Percentiles rank a stretch among this genome's conserved stretches.
Evolutionary conservation across 139 green algal species (phyloP).

Genomic region (Chlorella sorokiniana): DNA sequence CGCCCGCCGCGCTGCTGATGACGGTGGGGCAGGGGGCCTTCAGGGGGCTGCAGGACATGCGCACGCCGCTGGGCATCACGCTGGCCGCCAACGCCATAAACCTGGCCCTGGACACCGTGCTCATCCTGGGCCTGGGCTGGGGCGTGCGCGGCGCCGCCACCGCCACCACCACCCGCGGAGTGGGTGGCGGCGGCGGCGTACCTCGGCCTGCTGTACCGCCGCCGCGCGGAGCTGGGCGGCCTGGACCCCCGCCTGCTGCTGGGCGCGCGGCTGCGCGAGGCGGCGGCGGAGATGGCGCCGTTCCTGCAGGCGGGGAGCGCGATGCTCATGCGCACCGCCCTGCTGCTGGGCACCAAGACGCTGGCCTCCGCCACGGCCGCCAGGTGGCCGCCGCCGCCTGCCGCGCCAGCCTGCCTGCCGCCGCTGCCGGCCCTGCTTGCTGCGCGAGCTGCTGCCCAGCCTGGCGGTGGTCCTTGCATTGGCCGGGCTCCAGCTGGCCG

Average conservation of each 20-base stretch:
- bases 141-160: constrained; percentile 63
- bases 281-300: constrained; percentile 36
- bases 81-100: constrained; percentile 73
- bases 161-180: constrained; percentile 58
- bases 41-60: constrained; percentile 74
- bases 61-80: constrained; percentile 69
- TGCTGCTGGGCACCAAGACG: constrained; percentile 77
- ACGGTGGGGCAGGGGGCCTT: constrained; percentile 74
- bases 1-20: constrained; percentile 67
- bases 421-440: too few relatives aligned
- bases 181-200: constrained; percentile 62
- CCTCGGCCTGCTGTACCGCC: constrained; percentile 43
- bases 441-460: too few relatives aligned
- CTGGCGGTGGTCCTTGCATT: too few relatives aligned
- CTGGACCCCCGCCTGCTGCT: constrained; percentile 17
- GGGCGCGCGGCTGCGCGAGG: neutral
- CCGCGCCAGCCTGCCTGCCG: neutral
- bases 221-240: constrained; percentile 40
- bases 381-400: neutral
- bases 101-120: constrained; percentile 53
- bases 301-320: constrained; percentile 61
- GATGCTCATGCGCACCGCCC: constrained; percentile 67
- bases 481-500: too few relatives aligned
- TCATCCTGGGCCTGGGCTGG: constrained; percentile 48
- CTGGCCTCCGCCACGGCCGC: constrained; percentile 67